A percentile compares a stretch with the other conserved stretches of the same genome.
Conservation (phyloP, 2,329 filamentous ascomycete genomes). For the Talaromyces sp. region DNA sequence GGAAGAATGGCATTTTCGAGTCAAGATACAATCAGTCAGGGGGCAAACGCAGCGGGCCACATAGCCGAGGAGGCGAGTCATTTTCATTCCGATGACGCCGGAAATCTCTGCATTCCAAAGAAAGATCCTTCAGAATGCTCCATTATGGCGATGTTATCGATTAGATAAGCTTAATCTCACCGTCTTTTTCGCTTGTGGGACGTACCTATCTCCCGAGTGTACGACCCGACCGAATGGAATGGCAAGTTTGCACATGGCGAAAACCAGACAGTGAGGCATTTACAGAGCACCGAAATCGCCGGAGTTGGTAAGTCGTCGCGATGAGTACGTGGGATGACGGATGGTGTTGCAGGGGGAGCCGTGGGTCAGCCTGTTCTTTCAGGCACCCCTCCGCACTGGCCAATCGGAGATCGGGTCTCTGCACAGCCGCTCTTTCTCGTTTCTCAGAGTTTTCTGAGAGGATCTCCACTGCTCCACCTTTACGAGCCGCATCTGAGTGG, state of each 20-base stretch:
- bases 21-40: not conserved
- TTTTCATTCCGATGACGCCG: conserved; percentile 6
- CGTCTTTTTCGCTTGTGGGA: not conserved
- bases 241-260: not conserved
- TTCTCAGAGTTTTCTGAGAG: not conserved
- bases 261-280: not conserved
- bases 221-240: not conserved
- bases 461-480: not conserved
- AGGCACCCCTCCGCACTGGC: conserved; percentile 4
- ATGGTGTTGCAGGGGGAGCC: not conserved
- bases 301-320: conserved; percentile 16
- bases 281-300: conserved; percentile 2
- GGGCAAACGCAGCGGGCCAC: not conserved
- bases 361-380: conserved; percentile 15
- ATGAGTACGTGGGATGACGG: not conserved
- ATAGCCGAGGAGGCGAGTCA: too few species aligned
- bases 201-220: not conserved
- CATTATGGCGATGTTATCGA: conserved; percentile 1
- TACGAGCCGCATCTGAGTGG: not conserved
- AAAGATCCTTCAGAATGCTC: not conserved
- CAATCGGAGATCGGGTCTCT: conserved; percentile 1
- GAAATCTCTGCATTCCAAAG: not conserved
- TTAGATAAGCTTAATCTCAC: conserved; percentile 18
- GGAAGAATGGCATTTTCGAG: not conserved
- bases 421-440: not conserved